Evolutionary conservation across 768 basidiomycete species (phyloP), one percentile per base, ranked within the genome.

Genomic region (Russula griseocarnosa): DNA sequence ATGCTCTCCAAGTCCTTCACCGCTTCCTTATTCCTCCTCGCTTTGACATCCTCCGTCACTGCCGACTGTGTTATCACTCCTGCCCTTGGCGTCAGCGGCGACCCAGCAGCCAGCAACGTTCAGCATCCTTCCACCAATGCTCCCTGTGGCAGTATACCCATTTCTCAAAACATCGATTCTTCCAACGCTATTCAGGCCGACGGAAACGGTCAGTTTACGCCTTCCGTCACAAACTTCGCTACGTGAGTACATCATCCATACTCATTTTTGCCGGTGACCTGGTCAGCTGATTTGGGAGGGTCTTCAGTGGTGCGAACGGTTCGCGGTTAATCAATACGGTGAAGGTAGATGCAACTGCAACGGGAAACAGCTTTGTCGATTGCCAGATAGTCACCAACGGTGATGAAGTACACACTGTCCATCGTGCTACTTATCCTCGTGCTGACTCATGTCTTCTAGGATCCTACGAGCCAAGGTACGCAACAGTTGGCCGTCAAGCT

Each of bases 211-310:
- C 64, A 75, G 0, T 78, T 83, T 71, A 71, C 72, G 7, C 75
- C 74, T 28, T 78, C 73, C 28, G 74, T 74, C 60, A 77, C 72
- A 50, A 77, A 80, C 71, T 83, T 83, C 70, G 83, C 83, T 63
- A 76, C 63, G 83, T 83, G 67, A 51, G 77, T 63, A n/a, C 7
- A 20, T 30, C 6, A n/a, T 22, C 13, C 3, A 0, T 78, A 72
- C 26, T 74, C 44, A n/a, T 46, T 73, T 76, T 72, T 55, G 76
- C 78, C 72, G 82, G 44, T 70, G 81, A 83, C 62, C 75, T 66
- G 81, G 82, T 22, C 9, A 40, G 44, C 50, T 30, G 55, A 28
- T 57, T 38, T 20, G 20, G 34, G 22, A 22, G 20, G 18, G 42
- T 16, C 34, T 16, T 28, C 26, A 80, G 44, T 46, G 44, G 44